Percentiles rank a stretch among this genome's conserved stretches.
Evolutionary conservation across 345 rosid genomes (phyloP).

Genomic region (Schrenkiella parvula): DNA sequence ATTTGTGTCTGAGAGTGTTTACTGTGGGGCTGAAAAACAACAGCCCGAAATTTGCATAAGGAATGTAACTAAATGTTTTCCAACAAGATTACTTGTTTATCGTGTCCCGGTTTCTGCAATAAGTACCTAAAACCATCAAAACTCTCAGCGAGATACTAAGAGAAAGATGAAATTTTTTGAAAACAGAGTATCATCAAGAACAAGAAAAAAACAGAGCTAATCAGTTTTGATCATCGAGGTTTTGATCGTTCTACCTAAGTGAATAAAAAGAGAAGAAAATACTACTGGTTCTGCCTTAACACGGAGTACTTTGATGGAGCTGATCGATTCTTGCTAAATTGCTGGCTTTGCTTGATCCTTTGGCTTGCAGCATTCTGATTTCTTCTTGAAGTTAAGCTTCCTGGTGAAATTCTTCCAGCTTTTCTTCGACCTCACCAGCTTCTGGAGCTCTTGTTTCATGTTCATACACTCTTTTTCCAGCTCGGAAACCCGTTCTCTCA

Average conservation of each 20-base stretch:
- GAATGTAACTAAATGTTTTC: constrained; percentile 15
- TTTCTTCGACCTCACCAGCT: constrained; percentile 49
- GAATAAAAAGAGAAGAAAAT: background rate
- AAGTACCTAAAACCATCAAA: constrained; percentile 1
- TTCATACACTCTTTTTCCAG: constrained; percentile 62
- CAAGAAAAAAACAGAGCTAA: constrained; percentile 17
- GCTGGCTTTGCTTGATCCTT: constrained; percentile 39
- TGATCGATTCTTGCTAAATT: constrained; percentile 6
- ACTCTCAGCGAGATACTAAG: constrained; percentile 22
- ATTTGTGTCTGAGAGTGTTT: constrained; percentile 30
- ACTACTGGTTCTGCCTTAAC: background rate
- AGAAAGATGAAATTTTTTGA: background rate
- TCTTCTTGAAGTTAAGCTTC: constrained; percentile 49
- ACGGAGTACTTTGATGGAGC: background rate
- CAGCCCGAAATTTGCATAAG: constrained; percentile 17
- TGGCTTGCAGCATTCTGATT: constrained; percentile 48
- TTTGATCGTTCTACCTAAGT: constrained; percentile 12
- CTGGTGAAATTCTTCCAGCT: constrained; percentile 58
- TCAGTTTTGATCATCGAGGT: constrained; percentile 2
- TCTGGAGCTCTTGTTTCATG: constrained; percentile 66
- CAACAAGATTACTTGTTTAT: background rate
- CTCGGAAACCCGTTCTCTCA: constrained; percentile 59
- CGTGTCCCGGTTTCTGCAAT: background rate
- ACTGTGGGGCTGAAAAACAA: constrained; percentile 12
- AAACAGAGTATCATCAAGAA: constrained; percentile 6